phyloP scores from a whole-genome alignment of 495 filamentous ascomycete species.

The Acidiella bohemica region DNA sequence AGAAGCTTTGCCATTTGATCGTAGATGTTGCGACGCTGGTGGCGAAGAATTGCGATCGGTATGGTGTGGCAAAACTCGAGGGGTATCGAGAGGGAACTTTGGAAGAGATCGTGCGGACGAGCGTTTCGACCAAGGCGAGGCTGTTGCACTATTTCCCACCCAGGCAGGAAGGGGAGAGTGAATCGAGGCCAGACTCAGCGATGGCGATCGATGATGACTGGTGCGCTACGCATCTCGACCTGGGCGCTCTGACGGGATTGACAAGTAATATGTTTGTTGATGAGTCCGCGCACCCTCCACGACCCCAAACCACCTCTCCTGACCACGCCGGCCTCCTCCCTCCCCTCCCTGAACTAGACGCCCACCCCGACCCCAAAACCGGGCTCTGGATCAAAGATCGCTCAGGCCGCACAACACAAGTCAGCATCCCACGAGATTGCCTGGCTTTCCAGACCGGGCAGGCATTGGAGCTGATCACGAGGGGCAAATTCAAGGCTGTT shows the following conservation, averaged over 20 bases:
- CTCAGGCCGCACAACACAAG: slow-evolving; percentile 61
- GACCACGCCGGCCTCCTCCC: slow-evolving; percentile 3
- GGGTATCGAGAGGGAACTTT: slow-evolving; percentile 67
- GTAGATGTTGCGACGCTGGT: slow-evolving; percentile 84
- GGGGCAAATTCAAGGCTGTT: slow-evolving; percentile 79
- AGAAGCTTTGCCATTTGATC: slow-evolving; percentile 67
- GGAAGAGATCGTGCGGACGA: slow-evolving; percentile 71
- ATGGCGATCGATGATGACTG: slow-evolving; percentile 55
- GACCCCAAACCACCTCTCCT: not conserved
- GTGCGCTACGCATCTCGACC: slow-evolving; percentile 91
- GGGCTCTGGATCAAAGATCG: slow-evolving; percentile 89
- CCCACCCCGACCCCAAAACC: slow-evolving; percentile 65
- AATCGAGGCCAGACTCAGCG: slow-evolving; percentile 18
- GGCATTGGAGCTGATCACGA: slow-evolving; percentile 74
- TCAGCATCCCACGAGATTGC: slow-evolving; percentile 78
- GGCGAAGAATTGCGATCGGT: slow-evolving; percentile 73
- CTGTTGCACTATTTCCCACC: slow-evolving; percentile 87
- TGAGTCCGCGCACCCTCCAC: slow-evolving; percentile 41
- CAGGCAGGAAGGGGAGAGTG: slow-evolving; percentile 9
- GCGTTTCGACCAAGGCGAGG: slow-evolving; percentile 79
- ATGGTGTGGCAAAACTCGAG: slow-evolving; percentile 60
- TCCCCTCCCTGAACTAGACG: slow-evolving; percentile 52
- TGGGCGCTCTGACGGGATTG: slow-evolving; percentile 84
- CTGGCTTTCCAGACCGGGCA: slow-evolving; percentile 95
- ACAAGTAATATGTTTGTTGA: slow-evolving; percentile 95